Conservation (phyloP, 371 early-diverging fungal genomes). For the Mortierella sp. region DNA sequence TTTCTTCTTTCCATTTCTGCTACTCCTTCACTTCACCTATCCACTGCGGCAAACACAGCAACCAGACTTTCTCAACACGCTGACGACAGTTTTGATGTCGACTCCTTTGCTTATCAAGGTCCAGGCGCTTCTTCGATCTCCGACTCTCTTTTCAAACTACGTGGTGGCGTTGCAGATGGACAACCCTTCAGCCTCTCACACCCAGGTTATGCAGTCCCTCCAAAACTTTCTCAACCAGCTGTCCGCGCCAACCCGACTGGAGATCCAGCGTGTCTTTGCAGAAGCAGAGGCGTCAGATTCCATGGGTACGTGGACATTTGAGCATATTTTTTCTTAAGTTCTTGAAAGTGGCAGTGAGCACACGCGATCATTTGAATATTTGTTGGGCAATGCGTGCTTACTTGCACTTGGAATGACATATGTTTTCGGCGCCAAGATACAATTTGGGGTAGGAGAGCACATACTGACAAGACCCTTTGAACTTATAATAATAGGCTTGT, state of each 20-base stretch:
- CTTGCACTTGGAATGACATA: not conserved
- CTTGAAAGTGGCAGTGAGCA: not conserved
- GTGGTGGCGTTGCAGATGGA: constrained; percentile 57
- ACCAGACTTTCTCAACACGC: constrained; percentile 35
- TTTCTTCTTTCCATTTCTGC: not conserved
- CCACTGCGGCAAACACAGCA: constrained; percentile 14
- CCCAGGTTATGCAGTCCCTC: constrained; percentile 58
- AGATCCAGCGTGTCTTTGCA: constrained; percentile 56
- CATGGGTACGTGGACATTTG: constrained; percentile 33
- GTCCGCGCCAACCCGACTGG: constrained; percentile 42
- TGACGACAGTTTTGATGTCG: constrained; percentile 49
- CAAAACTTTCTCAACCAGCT: constrained; percentile 50
- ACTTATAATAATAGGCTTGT: constrained; percentile 25
- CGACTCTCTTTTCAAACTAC: constrained; percentile 36
- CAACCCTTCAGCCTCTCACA: constrained; percentile 59
- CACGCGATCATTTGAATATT: not conserved
- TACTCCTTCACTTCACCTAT: not conserved
- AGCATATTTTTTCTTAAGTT: not conserved
- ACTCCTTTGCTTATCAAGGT: constrained; percentile 50
- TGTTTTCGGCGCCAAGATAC: not conserved
- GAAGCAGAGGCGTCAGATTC: constrained; percentile 59
- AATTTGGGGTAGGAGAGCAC: not conserved
- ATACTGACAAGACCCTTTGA: not conserved
- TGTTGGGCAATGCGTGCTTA: not conserved
- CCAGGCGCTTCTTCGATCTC: constrained; percentile 30